Conservation (phyloP, 2,329 filamentous ascomycete genomes). For the Alternaria ethzedia region DNA sequence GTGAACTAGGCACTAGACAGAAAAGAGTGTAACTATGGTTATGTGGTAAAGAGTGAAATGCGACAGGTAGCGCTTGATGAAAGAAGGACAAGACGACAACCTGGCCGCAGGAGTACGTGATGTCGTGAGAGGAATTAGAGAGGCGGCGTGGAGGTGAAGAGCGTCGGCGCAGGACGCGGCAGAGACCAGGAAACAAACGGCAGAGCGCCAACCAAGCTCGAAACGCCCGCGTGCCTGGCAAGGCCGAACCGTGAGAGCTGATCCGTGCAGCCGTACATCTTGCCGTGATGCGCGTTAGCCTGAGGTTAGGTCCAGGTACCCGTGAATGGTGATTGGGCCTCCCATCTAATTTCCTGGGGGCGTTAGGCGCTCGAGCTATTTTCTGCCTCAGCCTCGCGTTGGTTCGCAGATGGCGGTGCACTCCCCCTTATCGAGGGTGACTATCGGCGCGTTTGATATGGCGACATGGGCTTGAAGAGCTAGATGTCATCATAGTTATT, state of each 20-base stretch:
- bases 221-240: conserved; percentile 31
- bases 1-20: conserved; percentile 38
- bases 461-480: conserved; percentile 1
- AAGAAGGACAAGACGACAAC: conserved; percentile 50
- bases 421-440: conserved; percentile 25
- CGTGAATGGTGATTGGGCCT: conserved; percentile 30
- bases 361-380: conserved; percentile 32
- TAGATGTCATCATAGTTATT: background rate
- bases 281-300: conserved; percentile 27
- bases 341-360: conserved; percentile 35
- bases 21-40: conserved; percentile 36
- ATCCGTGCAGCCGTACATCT: conserved; percentile 32
- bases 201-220: conserved; percentile 19
- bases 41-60: conserved; percentile 42
- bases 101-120: conserved; percentile 41
- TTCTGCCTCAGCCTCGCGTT: conserved; percentile 19
- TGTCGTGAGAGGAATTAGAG: conserved; percentile 22
- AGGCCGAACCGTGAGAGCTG: conserved; percentile 8
- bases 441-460: conserved; percentile 19
- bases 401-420: conserved; percentile 17
- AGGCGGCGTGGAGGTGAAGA: conserved; percentile 24
- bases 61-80: conserved; percentile 45
- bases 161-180: conserved; percentile 8
- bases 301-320: conserved; percentile 35
- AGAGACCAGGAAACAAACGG: conserved; percentile 25